A percentile compares a stretch with the other conserved stretches of the same genome.
Evolutionary conservation across 352 stramenopile species (phyloP).

Genomic region (Globisporangium spiculum): DNA sequence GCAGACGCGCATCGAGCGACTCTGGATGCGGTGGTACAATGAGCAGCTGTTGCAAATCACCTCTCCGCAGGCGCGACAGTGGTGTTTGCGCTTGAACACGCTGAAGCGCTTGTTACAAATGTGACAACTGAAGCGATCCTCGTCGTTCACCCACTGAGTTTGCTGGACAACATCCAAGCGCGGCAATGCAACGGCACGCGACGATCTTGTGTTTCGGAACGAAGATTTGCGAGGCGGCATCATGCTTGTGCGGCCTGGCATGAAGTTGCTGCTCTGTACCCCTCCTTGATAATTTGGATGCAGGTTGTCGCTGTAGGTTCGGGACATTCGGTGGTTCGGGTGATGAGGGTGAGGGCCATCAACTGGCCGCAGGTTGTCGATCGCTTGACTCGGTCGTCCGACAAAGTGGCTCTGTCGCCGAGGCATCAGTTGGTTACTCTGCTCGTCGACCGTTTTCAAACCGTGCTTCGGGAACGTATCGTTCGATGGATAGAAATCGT

Average conservation of each 20-base stretch:
- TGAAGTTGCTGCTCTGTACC: constrained; percentile 16
- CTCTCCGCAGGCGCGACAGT: constrained; percentile 81
- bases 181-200: constrained; percentile 65
- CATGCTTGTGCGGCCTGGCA: constrained; percentile 21
- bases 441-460: constrained; percentile 69
- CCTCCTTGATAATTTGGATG: constrained; percentile 29
- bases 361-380: constrained; percentile 54
- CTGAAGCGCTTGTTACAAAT: constrained; percentile 89
- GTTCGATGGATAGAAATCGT: constrained; percentile 60
- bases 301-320: constrained; percentile 43
- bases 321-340: constrained; percentile 36
- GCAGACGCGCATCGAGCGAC: constrained; percentile 82
- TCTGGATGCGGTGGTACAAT: constrained; percentile 81
- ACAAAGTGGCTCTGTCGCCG: constrained; percentile 27
- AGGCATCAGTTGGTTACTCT: constrained; percentile 56
- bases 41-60: constrained; percentile 86
- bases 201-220: constrained; percentile 74
- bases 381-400: constrained; percentile 28
- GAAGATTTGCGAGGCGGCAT: constrained; percentile 66
- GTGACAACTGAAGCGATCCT: constrained; percentile 83
- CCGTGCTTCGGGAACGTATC: constrained; percentile 58
- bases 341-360: constrained; percentile 26
- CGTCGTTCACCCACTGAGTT: constrained; percentile 83
- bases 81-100: constrained; percentile 88
- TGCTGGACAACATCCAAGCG: constrained; percentile 76